phyloP scores from a whole-genome alignment of 352 stramenopile species.

The Globisporangium apiculatum region DNA sequence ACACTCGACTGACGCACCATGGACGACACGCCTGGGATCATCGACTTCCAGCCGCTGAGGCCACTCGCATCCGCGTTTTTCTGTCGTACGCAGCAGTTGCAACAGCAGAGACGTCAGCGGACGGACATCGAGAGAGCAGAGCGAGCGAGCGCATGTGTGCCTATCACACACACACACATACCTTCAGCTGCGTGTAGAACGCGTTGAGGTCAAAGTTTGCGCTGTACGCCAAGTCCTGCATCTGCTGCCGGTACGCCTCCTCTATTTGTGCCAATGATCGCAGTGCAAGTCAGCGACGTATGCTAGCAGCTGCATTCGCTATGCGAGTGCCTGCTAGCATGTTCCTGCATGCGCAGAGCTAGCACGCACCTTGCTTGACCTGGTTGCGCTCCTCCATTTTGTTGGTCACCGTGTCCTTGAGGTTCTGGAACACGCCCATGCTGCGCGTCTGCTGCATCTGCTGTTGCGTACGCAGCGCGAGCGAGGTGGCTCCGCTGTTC shows the following conservation, averaged over 20 bases:
- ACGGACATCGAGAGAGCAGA: background rate
- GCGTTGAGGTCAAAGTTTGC: slow-evolving; percentile 64
- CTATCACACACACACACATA: slow-evolving; percentile 7
- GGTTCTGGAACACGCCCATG: slow-evolving; percentile 67
- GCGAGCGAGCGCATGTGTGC: background rate
- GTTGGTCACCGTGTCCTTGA: slow-evolving; percentile 61
- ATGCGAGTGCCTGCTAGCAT: background rate
- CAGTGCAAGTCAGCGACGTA: background rate
- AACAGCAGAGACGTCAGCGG: background rate
- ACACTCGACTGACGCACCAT: slow-evolving; percentile 32
- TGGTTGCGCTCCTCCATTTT: slow-evolving; percentile 82
- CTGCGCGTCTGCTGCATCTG: slow-evolving; percentile 34
- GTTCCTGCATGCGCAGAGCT: background rate
- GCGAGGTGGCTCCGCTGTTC: slow-evolving; percentile 4
- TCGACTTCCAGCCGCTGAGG: slow-evolving; percentile 71
- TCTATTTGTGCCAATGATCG: slow-evolving; percentile 16
- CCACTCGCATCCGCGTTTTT: slow-evolving; percentile 73
- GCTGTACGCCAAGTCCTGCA: slow-evolving; percentile 58
- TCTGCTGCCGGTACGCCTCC: slow-evolving; percentile 73
- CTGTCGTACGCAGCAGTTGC: slow-evolving; percentile 15
- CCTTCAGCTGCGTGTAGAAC: slow-evolving; percentile 69
- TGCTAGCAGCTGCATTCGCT: background rate
- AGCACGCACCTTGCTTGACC: slow-evolving; percentile 54
- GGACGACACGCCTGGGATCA: slow-evolving; percentile 69
- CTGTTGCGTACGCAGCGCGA: background rate